Conservation (phyloP, 352 stramenopile species). For the Phytopythium boreale region DNA sequence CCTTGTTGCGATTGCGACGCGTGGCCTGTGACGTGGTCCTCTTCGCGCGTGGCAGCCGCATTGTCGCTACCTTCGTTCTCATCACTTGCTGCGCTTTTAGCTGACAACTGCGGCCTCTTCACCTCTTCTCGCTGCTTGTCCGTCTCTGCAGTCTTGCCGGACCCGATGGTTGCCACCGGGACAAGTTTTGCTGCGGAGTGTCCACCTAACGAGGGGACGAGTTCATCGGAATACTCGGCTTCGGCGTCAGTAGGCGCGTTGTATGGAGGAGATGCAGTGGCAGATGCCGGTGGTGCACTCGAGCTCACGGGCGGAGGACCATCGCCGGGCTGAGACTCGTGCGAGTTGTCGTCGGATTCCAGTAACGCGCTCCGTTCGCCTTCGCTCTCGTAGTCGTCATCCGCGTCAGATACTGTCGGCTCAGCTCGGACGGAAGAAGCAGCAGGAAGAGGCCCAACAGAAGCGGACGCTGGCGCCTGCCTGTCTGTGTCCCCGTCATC, state of each 20-base stretch:
- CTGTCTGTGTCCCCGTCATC: slow-evolving; percentile 29
- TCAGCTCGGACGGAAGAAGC: background rate
- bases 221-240: background rate
- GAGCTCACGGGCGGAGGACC: background rate
- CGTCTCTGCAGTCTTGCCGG: background rate
- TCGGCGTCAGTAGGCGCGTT: background rate
- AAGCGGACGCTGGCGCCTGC: background rate
- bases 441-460: background rate
- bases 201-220: background rate
- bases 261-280: background rate
- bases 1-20: no score
- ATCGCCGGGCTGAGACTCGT: background rate
- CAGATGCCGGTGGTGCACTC: background rate
- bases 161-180: background rate
- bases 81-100: background rate
- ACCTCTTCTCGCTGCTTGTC: background rate
- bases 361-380: slow-evolving; percentile 29
- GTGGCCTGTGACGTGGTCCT: no score
- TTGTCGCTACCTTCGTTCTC: no score
- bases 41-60: no score
- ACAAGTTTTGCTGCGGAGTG: background rate
- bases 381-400: slow-evolving; percentile 11
- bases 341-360: slow-evolving; percentile 16
- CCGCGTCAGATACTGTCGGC: slow-evolving; percentile 7
- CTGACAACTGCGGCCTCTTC: background rate